These are phyloP conservation scores for Mortierella sp. DNA, from an alignment of 371 early-diverging fungal species.

Conservation along the genomic window DNA sequence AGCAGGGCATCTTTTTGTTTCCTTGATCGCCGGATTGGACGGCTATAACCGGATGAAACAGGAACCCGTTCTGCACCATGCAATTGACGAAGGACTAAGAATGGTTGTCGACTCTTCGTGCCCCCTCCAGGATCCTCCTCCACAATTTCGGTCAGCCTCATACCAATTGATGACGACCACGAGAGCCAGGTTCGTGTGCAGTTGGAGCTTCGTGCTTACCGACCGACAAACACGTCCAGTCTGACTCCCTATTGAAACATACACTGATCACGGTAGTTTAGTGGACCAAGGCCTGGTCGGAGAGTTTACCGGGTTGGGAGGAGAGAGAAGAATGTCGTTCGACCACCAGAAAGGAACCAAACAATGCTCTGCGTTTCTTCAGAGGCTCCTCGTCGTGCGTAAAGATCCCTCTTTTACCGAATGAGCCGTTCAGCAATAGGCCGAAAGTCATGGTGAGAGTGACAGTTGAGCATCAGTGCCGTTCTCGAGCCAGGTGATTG, in stretches of 20 bases:
- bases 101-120: too few species aligned
- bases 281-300: background rate
- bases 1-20: too few species aligned
- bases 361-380: background rate
- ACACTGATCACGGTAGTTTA: background rate
- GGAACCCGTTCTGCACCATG: background rate
- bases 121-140: background rate
- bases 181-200: too few species aligned
- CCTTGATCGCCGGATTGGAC: background rate
- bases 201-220: too few species aligned
- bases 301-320: background rate
- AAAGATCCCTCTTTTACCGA: background rate
- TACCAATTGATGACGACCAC: background rate
- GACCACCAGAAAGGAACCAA: background rate
- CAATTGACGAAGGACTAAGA: background rate
- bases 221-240: too few species aligned
- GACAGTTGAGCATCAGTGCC: background rate
- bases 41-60: background rate
- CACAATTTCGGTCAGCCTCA: background rate
- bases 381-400: background rate
- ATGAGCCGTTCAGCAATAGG: background rate
- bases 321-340: background rate
- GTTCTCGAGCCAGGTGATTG: too few species aligned
- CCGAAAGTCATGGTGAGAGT: too few species aligned
- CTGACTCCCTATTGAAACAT: too few species aligned